Base-by-base conservation (phyloP, 2,329 filamentous ascomycete species). In the Knoxdaviesia proteae region DNA sequence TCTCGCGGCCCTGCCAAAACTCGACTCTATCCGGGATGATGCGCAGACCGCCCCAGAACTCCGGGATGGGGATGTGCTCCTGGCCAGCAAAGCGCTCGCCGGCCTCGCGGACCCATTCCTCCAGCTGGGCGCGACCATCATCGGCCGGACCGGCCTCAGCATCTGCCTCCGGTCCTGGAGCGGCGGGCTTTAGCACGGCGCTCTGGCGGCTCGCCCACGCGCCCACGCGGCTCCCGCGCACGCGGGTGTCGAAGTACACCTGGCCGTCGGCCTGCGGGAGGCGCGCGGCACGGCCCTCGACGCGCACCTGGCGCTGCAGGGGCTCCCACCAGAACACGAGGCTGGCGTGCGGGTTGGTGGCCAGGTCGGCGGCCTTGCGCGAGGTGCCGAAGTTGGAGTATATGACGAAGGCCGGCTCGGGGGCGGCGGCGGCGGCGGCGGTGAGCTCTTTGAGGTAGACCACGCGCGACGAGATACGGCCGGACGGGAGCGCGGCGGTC, bases 401-500 rank as follows among this genome's bases (percentile, higher is more conserved):
- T 40, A 98, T 68, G 38, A 96, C 84, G 61, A 92, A 98, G 10
- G 87, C 86, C 20, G 20, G 20, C 20, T 20, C 20, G 20, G 20
- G 20, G 3, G 20, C 20, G 3, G 20, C 20, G 20, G 20, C 20
- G 20, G 20, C 20, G 20, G 20, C 20, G 43, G 66, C 60, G 58
- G 96, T 87, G 30, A 96, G 74, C 65, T 96, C 90, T 62, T 98
- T 98, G 50, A 98, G 70, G 61, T 96, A 98, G 35, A 98, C 84
- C 50, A 84, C 71, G 46, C 90, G 83, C 4, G 83, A 78, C 39
- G 77, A 84, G 20, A 96, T 81, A 39, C 81, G 77, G 47, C 90
- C 90, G 0, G 76, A 81, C 2, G 88, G 88, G 5, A 96, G 69
- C 30, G 69, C 65, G 0, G 87, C 86, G 1, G 90, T 98, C 4